These are phyloP conservation scores for Penicillium sp. DNA, from an alignment of 2,329 filamentous ascomycete genomes.

Conservation along the genomic window DNA sequence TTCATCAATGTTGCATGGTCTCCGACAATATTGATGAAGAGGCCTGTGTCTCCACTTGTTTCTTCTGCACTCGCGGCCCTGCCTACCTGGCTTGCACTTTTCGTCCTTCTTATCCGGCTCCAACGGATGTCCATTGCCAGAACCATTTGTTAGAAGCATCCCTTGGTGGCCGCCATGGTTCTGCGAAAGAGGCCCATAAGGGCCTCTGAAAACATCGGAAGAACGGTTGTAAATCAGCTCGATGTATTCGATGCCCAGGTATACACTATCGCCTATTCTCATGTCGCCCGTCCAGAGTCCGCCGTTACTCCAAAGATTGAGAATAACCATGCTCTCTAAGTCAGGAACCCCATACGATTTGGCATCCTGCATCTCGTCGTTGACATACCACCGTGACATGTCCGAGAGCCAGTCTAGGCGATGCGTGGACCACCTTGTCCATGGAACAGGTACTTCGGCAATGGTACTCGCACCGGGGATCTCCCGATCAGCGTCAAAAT, in stretches of 20 bases:
- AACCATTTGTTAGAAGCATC: not conserved
- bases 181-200: constrained; percentile 5
- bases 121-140: not conserved
- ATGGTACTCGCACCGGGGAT: constrained; percentile 30
- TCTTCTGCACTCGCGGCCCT: constrained; percentile 4
- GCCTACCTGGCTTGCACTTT: constrained; percentile 4
- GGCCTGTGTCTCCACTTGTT: constrained; percentile 1
- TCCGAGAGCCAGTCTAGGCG: constrained; percentile 35
- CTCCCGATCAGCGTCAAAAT: constrained; percentile 25
- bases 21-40: not conserved
- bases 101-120: not conserved
- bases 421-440: constrained; percentile 36
- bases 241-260: constrained; percentile 37
- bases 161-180: constrained; percentile 14
- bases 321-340: constrained; percentile 30
- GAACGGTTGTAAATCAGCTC: constrained; percentile 36
- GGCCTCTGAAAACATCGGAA: constrained; percentile 5
- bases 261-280: constrained; percentile 29
- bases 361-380: constrained; percentile 24
- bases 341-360: constrained; percentile 32
- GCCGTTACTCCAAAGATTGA: constrained; percentile 40
- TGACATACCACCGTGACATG: constrained; percentile 33
- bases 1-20: constrained; percentile 3
- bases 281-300: constrained; percentile 38
- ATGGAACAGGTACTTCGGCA: constrained; percentile 26